These are phyloP conservation scores for Ganoderma lingzhi DNA, from an alignment of 1,284 basidiomycete species.

Conservation along the genomic window DNA sequence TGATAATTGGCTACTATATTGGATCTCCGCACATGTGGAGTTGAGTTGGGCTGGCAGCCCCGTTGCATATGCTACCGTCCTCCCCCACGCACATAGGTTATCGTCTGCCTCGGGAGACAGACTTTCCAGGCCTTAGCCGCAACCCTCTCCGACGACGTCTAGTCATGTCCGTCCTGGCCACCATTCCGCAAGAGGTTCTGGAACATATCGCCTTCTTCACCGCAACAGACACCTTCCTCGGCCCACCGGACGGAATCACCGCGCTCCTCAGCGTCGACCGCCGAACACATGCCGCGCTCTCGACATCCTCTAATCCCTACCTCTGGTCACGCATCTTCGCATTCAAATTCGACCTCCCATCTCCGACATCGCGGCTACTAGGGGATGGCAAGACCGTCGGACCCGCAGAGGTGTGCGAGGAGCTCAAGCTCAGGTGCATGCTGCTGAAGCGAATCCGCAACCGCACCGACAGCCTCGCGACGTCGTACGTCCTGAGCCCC, in stretches of 20 bases:
- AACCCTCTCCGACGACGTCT: background rate
- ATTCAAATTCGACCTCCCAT: constrained; percentile 49
- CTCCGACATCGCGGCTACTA: constrained; percentile 41
- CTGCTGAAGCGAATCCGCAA: constrained; percentile 60
- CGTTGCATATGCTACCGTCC: too few species aligned
- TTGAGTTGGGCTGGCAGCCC: too few species aligned
- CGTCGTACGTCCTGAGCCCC: constrained; percentile 25
- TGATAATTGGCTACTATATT: background rate
- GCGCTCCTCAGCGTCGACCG: constrained; percentile 51
- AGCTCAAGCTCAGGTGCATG: constrained; percentile 58
- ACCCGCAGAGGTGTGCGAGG: constrained; percentile 42
- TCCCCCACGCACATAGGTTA: too few species aligned
- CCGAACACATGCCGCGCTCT: constrained; percentile 44
- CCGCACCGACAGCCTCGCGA: constrained; percentile 45
- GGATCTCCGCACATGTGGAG: background rate
- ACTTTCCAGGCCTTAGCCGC: too few species aligned
- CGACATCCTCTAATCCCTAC: constrained; percentile 46
- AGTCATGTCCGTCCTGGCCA: constrained; percentile 29
- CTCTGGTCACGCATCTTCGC: constrained; percentile 56
- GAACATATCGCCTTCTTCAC: constrained; percentile 51
- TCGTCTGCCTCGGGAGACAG: too few species aligned
- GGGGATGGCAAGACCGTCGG: constrained; percentile 19
- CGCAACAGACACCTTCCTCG: constrained; percentile 41
- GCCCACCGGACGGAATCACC: constrained; percentile 43
- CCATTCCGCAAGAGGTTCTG: constrained; percentile 50